Evolutionary conservation across 768 basidiomycete genomes (phyloP).

Genomic region (Naganishia onofrii): DNA sequence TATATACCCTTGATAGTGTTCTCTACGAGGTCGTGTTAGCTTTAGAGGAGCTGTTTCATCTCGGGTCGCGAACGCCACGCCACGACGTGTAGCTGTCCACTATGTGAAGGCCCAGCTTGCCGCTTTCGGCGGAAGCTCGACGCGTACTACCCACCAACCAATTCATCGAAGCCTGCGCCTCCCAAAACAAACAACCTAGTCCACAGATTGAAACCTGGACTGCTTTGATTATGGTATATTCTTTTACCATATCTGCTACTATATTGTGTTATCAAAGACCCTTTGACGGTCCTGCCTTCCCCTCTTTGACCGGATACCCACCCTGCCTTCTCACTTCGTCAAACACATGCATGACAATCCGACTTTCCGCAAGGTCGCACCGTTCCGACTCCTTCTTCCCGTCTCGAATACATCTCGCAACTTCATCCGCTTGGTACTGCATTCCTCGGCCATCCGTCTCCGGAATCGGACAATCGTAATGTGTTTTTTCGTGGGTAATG

Average conservation of each 20-base stretch:
- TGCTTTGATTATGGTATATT: no score
- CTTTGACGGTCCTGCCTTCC: conserved; percentile 32
- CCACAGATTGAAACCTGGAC: no score
- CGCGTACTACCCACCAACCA: no score
- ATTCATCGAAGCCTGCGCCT: no score
- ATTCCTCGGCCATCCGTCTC: conserved; percentile 62
- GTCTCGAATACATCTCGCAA: conserved; percentile 70
- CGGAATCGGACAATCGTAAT: conserved; percentile 51
- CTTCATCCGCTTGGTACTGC: conserved; percentile 86
- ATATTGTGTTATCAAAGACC: neutral
- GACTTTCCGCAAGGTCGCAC: conserved; percentile 76
- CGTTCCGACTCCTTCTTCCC: conserved; percentile 69
- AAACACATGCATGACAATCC: conserved; percentile 77
- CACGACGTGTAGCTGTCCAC: no score
- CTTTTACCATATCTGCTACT: no score
- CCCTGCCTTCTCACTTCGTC: conserved; percentile 73
- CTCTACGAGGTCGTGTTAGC: no score
- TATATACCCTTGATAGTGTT: neutral
- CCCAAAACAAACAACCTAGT: no score
- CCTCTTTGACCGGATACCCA: conserved; percentile 58
- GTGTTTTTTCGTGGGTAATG: conserved; percentile 53
- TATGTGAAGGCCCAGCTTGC: no score
- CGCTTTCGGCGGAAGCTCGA: no score
- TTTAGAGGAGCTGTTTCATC: no score
- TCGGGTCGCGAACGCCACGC: no score